A percentile compares a stretch with the other conserved stretches of the same genome.
These are phyloP conservation scores for Apophysomyces sp. DNA, from an alignment of 371 early-diverging fungal genomes.

Conservation along the genomic window DNA sequence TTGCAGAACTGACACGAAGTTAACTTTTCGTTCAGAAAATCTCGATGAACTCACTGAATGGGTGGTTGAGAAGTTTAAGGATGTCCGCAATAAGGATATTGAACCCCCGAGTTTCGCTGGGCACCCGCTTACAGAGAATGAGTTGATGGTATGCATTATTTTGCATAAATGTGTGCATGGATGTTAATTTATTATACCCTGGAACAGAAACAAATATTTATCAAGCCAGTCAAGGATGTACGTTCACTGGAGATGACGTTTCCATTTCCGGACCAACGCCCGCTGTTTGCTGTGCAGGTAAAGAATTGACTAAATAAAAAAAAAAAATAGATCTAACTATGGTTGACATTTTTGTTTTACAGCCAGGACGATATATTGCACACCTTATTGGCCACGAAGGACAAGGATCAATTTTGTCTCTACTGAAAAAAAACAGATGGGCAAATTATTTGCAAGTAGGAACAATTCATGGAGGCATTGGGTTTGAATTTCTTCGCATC, in stretches of 20 bases:
- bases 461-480: constrained; percentile 60
- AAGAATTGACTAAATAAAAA: background rate
- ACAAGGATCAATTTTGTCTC: constrained; percentile 82
- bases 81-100: constrained; percentile 70
- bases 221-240: constrained; percentile 85
- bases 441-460: constrained; percentile 78
- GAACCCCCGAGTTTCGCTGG: constrained; percentile 67
- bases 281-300: constrained; percentile 58
- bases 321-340: background rate
- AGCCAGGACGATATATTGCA: constrained; percentile 72
- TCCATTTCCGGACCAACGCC: constrained; percentile 79
- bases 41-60: constrained; percentile 80
- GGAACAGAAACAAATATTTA: constrained; percentile 61
- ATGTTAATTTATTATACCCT: constrained; percentile 12
- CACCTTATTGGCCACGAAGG: constrained; percentile 86
- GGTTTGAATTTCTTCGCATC: constrained; percentile 83
- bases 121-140: constrained; percentile 74
- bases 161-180: background rate
- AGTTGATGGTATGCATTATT: constrained; percentile 57
- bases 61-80: constrained; percentile 79
- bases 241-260: constrained; percentile 81
- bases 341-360: background rate
- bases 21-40: constrained; percentile 53
- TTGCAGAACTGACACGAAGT: background rate
- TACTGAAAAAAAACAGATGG: constrained; percentile 86